Evolutionary conservation across 2,329 filamentous ascomycete genomes (phyloP).

Genomic region (Scedosporium boydii): DNA sequence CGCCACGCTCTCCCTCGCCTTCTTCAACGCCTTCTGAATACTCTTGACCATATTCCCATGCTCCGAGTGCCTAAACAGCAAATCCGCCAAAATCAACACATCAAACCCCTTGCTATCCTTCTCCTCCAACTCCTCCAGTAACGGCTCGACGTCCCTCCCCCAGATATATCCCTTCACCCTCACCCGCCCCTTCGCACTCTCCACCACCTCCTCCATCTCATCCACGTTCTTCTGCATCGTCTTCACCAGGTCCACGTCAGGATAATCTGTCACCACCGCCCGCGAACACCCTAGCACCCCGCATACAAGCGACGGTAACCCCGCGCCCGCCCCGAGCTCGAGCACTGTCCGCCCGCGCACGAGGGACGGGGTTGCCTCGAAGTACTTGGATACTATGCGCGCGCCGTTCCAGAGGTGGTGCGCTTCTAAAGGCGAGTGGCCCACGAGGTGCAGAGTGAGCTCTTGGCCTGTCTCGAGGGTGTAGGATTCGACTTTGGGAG

Average conservation of each 20-base stretch:
- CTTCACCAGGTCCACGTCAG: constrained; percentile 70
- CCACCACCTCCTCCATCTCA: constrained; percentile 33
- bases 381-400: constrained; percentile 65
- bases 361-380: constrained; percentile 59
- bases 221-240: constrained; percentile 72
- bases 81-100: constrained; percentile 74
- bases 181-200: constrained; percentile 26
- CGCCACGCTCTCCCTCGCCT: constrained; percentile 46
- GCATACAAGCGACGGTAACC: constrained; percentile 71
- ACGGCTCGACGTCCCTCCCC: constrained; percentile 54
- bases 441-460: constrained; percentile 69
- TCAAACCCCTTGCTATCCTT: constrained; percentile 49
- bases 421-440: constrained; percentile 81
- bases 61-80: constrained; percentile 86
- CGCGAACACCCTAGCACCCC: constrained; percentile 60
- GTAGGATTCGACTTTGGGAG: constrained; percentile 65
- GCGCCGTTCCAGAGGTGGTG: constrained; percentile 89
- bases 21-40: constrained; percentile 57
- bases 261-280: constrained; percentile 81
- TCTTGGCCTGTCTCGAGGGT: constrained; percentile 55
- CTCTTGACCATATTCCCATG: constrained; percentile 69
- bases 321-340: constrained; percentile 82
- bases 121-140: constrained; percentile 48
- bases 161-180: constrained; percentile 70
- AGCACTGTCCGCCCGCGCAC: constrained; percentile 64